Evolutionary conservation across 2,329 filamentous ascomycete species (phyloP).

Genomic region (Calcarisporium arbuscula): DNA sequence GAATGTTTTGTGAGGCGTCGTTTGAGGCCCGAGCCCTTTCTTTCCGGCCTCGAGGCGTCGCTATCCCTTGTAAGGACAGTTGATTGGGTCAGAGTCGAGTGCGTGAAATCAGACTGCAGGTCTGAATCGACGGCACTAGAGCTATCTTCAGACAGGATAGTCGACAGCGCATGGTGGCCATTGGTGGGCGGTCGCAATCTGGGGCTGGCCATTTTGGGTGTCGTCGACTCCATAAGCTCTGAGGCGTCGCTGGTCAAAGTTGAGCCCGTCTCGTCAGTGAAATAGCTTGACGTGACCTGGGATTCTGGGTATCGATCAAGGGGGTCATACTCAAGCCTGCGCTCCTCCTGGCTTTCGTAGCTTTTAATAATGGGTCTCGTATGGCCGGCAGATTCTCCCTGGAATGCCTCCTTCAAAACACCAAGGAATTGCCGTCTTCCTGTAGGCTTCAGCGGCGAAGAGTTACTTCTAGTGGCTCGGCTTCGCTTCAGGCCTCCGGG

Average conservation of each 20-base stretch:
- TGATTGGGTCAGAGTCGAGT: constrained; percentile 48
- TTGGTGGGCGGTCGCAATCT: constrained; percentile 44
- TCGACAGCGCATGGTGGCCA: constrained; percentile 50
- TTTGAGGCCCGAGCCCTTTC: constrained; percentile 52
- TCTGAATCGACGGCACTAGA: constrained; percentile 42
- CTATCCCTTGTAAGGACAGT: constrained; percentile 42
- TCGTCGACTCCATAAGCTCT: constrained; percentile 13
- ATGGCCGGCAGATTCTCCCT: constrained; percentile 50
- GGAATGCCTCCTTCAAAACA: constrained; percentile 54
- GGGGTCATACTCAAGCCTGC: constrained; percentile 19
- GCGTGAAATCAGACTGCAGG: constrained; percentile 36
- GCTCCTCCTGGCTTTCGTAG: constrained; percentile 43
- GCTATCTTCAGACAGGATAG: constrained; percentile 48
- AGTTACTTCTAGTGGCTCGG: constrained; percentile 44
- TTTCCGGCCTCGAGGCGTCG: constrained; percentile 22
- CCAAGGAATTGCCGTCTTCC: constrained; percentile 50
- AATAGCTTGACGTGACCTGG: constrained; percentile 10
- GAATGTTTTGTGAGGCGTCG: constrained; percentile 83
- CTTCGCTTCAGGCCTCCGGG: constrained; percentile 46
- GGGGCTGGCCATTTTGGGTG: constrained; percentile 24
- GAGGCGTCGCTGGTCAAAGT: constrained; percentile 13
- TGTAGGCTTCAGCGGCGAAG: constrained; percentile 41
- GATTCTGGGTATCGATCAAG: constrained; percentile 12
- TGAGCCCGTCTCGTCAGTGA: constrained; percentile 5
- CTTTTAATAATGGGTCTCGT: constrained; percentile 37